Evolutionary conservation across 2,329 filamentous ascomycete genomes (phyloP).

Genomic region (Trichoderma polysporum): DNA sequence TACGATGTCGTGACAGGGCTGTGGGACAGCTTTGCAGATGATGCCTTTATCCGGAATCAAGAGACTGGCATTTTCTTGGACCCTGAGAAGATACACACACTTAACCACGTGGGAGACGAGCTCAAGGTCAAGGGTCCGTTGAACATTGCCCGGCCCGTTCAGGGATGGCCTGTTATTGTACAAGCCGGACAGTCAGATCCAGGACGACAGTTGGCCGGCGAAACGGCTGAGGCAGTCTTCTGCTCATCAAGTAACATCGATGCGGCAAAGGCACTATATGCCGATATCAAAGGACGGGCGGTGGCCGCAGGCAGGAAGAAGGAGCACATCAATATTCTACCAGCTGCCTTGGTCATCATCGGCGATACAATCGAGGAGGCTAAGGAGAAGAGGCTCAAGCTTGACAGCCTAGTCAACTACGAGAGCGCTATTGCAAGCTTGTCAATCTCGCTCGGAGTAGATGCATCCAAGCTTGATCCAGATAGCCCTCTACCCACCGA

Average conservation of each 20-base stretch:
- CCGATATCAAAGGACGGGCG: constrained; percentile 50
- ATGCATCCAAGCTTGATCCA: constrained; percentile 49
- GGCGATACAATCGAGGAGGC: constrained; percentile 51
- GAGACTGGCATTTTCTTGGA: constrained; percentile 51
- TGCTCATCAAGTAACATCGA: constrained; percentile 49
- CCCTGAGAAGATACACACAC: constrained; percentile 50
- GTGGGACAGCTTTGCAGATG: constrained; percentile 57
- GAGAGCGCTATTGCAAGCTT: constrained; percentile 54
- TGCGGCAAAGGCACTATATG: constrained; percentile 48
- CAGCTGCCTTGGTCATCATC: constrained; percentile 50
- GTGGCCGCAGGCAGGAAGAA: constrained; percentile 44
- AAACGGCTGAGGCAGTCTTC: constrained; percentile 54
- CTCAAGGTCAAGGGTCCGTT: constrained; percentile 48
- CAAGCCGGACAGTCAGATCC: constrained; percentile 55
- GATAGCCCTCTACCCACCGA: constrained; percentile 49
- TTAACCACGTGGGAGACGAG: constrained; percentile 46
- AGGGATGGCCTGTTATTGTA: constrained; percentile 57
- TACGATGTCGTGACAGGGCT: constrained; percentile 53
- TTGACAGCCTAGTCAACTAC: constrained; percentile 54
- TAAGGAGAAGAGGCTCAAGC: constrained; percentile 45
- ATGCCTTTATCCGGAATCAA: constrained; percentile 51
- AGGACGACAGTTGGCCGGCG: constrained; percentile 50
- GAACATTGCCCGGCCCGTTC: constrained; percentile 53
- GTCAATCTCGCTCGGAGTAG: constrained; percentile 47
- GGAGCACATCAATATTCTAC: constrained; percentile 51